Evolutionary conservation across 2,329 filamentous ascomycete species (phyloP).

Genomic region (Ceratocystis cacaofunesta): DNA sequence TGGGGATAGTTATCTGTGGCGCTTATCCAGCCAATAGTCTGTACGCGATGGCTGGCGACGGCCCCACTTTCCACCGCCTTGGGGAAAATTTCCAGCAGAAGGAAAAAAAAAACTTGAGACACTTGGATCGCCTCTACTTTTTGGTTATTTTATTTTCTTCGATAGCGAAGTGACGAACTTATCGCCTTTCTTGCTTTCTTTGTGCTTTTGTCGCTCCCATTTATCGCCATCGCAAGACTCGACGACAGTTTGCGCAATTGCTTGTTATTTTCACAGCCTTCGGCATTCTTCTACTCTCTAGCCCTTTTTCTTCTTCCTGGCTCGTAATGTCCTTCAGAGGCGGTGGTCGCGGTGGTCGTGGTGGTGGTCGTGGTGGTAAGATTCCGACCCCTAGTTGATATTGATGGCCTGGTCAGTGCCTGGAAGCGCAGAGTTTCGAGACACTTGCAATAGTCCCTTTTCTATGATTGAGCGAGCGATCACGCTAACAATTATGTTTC

Average conservation of each 20-base stretch:
- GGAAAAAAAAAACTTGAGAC: conserved; percentile 17
- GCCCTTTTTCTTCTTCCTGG: background rate
- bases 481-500: conserved; percentile 8
- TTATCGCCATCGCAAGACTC: background rate
- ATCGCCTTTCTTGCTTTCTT: conserved; percentile 8
- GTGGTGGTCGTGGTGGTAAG: conserved; percentile 26
- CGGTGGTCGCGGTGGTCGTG: conserved; percentile 24
- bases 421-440: too few relatives aligned
- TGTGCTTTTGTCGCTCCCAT: background rate
- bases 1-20: conserved; percentile 8
- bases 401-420: background rate
- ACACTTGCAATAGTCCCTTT: too few relatives aligned
- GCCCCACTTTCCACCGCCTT: conserved; percentile 17
- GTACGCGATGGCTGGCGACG: background rate
- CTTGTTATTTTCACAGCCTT: background rate
- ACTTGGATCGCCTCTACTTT: conserved; percentile 8
- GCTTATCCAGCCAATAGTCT: conserved; percentile 14
- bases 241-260: background rate
- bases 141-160: background rate
- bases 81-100: conserved; percentile 13
- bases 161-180: conserved; percentile 4
- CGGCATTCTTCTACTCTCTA: background rate
- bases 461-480: background rate
- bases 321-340: conserved; percentile 28
- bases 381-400: conserved; percentile 19